Evolutionary conservation across 2,329 filamentous ascomycete species (phyloP).

Genomic region (Penicillium sp.): DNA sequence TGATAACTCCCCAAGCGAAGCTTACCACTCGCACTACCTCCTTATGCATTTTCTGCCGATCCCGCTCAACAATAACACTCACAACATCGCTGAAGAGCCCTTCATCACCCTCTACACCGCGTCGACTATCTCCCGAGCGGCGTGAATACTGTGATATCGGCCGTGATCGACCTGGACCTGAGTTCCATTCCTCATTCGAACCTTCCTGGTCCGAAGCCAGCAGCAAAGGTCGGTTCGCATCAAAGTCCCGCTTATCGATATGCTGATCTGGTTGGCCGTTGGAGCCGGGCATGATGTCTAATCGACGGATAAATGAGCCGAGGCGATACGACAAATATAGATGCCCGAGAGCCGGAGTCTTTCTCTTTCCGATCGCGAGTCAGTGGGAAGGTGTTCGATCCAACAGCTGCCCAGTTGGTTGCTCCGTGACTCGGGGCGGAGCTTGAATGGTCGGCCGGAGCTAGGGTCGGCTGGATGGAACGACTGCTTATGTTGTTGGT

Average conservation of each 20-base stretch:
- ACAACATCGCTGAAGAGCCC: conserved; percentile 64
- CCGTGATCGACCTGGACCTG: conserved; percentile 32
- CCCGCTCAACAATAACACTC: conserved; percentile 62
- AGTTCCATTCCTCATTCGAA: conserved; percentile 23
- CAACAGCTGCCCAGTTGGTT: conserved; percentile 5
- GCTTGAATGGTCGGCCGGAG: conserved; percentile 20
- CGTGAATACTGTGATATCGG: conserved; percentile 27
- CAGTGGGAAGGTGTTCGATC: conserved; percentile 2
- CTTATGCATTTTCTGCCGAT: conserved; percentile 58
- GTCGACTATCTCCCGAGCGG: conserved; percentile 22
- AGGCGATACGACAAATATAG: neutral
- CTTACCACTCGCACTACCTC: conserved; percentile 58
- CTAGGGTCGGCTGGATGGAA: conserved; percentile 29
- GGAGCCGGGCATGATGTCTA: conserved; percentile 30
- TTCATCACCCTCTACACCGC: conserved; percentile 33
- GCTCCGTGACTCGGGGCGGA: conserved; percentile 8
- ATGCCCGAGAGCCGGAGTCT: neutral
- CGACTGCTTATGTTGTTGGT: conserved; percentile 24
- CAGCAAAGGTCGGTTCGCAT: conserved; percentile 45
- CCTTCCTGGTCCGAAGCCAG: conserved; percentile 23
- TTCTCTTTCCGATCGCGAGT: neutral
- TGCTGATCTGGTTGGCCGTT: conserved; percentile 23
- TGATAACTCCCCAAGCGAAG: conserved; percentile 64
- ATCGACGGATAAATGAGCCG: neutral
- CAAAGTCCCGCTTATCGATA: conserved; percentile 54